phyloP scores from a whole-genome alignment of 306 rosid species.

The Medicago arabica region DNA sequence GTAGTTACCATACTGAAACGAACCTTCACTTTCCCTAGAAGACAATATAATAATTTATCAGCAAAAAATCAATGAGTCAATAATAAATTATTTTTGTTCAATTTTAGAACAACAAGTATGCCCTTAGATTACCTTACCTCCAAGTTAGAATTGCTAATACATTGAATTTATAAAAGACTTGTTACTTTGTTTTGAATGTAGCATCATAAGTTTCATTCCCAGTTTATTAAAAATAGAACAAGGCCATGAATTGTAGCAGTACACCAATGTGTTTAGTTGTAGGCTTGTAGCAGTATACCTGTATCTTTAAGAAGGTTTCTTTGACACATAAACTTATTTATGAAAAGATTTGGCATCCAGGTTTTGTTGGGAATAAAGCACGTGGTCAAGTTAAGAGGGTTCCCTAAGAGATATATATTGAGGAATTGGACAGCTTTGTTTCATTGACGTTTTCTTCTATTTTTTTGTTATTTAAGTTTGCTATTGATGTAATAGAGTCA shows the following conservation, averaged over 20 bases:
- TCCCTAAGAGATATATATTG: background rate
- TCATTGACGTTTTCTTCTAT: background rate
- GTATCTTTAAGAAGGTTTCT: conserved; percentile 16
- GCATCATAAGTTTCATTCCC: conserved; percentile 15
- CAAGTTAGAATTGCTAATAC: conserved; percentile 17
- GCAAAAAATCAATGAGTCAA: conserved; percentile 11
- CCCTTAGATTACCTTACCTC: background rate
- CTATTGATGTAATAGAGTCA: background rate
- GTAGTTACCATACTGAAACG: conserved; percentile 84
- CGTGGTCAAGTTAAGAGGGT: background rate
- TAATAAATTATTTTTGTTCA: conserved; percentile 18
- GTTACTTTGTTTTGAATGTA: conserved; percentile 2
- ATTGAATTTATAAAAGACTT: conserved; percentile 16
- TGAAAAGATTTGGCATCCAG: background rate
- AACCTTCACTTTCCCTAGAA: conserved; percentile 91
- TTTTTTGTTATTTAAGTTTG: background rate
- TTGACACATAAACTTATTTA: background rate
- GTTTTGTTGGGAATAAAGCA: background rate
- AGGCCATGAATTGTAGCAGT: conserved; percentile 5
- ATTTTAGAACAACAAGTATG: conserved; percentile 9
- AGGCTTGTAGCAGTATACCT: no score
- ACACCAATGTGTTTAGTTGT: no score
- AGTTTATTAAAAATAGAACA: conserved; percentile 11
- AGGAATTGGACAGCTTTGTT: conserved; percentile 1
- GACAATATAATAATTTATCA: conserved; percentile 12